A percentile compares a stretch with the other conserved stretches of the same genome.
Conservation (phyloP, 148 eudicot species). For the Rhododendron ovatum region DNA sequence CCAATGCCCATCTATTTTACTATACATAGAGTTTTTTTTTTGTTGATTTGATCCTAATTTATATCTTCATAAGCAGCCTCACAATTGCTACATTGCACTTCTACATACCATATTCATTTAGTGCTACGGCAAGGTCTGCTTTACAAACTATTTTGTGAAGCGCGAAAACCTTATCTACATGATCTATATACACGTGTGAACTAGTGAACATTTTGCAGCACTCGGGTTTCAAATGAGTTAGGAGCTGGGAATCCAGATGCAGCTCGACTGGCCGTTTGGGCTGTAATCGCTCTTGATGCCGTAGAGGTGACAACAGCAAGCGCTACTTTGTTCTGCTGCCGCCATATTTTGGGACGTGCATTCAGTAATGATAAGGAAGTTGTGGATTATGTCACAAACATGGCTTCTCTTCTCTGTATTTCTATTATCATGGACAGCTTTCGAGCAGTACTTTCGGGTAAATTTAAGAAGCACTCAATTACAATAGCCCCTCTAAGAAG, state of each 20-base stretch:
- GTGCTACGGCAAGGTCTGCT: constrained; percentile 43
- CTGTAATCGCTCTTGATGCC: constrained; percentile 16
- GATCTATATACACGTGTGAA: background rate
- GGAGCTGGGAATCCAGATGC: constrained; percentile 43
- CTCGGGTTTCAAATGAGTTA: constrained; percentile 41
- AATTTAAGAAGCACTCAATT: background rate
- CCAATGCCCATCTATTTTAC: background rate
- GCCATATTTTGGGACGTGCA: constrained; percentile 34
- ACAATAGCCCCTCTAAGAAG: background rate
- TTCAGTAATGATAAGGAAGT: constrained; percentile 28
- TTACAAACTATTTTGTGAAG: constrained; percentile 1
- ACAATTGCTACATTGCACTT: constrained; percentile 32
- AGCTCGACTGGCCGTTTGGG: constrained; percentile 26
- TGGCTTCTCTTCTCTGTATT: constrained; percentile 34
- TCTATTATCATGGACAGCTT: constrained; percentile 24
- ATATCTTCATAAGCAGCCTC: constrained; percentile 20
- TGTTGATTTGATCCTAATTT: background rate
- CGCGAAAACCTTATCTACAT: background rate
- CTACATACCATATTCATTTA: constrained; percentile 32
- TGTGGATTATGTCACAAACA: constrained; percentile 19
- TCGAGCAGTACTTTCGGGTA: constrained; percentile 42
- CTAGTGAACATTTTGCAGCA: constrained; percentile 17
- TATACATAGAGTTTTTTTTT: background rate
- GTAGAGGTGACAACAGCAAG: constrained; percentile 21
- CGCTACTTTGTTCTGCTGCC: constrained; percentile 19